Evolutionary conservation across 23 red algal species (phyloP).

Genomic region (Gracilariopsis chorda): DNA sequence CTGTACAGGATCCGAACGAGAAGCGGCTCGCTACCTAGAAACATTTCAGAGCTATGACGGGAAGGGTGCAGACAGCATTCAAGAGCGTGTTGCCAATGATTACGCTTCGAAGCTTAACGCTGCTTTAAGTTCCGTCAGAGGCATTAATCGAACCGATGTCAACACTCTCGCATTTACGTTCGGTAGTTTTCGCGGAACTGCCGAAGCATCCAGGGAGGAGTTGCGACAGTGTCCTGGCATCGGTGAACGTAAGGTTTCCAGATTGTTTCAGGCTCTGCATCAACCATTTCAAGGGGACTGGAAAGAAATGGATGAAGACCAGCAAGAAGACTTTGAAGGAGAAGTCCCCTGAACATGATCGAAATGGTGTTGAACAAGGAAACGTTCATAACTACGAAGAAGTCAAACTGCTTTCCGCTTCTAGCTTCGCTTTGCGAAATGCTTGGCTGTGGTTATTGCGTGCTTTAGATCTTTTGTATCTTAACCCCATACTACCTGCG

Average conservation of each 20-base stretch:
- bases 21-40: slow-evolving; percentile 86
- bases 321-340: slow-evolving; percentile 25
- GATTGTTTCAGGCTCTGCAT: slow-evolving; percentile 59
- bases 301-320: slow-evolving; percentile 1
- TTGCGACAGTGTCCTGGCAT: slow-evolving; percentile 61
- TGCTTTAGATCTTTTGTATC: no score
- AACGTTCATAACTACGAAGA: no score
- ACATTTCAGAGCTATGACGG: slow-evolving; percentile 76
- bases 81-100: slow-evolving; percentile 46
- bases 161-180: slow-evolving; percentile 70
- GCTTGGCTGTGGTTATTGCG: no score
- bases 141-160: slow-evolving; percentile 89
- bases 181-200: slow-evolving; percentile 57
- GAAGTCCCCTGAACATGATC: no score
- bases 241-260: slow-evolving; percentile 61
- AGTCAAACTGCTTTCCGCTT: no score
- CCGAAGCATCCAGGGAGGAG: slow-evolving; percentile 28
- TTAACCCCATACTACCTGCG: no score
- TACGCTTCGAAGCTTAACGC: slow-evolving; percentile 56
- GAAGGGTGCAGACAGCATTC: slow-evolving; percentile 71
- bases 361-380: no score
- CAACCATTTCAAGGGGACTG: slow-evolving; percentile 60
- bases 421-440: no score
- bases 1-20: slow-evolving; percentile 44
- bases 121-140: slow-evolving; percentile 62